Percentiles rank a stretch among this genome's conserved stretches.
Evolutionary conservation across 108 stramenopile genomes (phyloP).

Genomic region (Skeletonema costatum): DNA sequence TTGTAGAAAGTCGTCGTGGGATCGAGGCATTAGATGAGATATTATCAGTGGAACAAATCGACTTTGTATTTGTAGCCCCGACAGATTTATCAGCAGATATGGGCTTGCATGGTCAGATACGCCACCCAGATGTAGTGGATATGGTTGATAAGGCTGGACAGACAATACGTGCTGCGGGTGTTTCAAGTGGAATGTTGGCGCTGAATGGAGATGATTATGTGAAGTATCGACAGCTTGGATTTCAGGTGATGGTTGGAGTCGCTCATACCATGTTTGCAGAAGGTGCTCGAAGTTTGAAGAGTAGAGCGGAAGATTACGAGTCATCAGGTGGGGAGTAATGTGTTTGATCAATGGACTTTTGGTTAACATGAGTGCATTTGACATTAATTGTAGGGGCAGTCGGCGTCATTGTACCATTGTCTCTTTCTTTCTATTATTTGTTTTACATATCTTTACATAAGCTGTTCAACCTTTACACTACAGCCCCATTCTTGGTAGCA

Average conservation of each 20-base stretch:
- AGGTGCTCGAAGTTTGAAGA: slow-evolving; percentile 29
- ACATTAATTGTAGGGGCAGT: no score
- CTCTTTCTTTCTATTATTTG: no score
- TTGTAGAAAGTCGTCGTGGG: slow-evolving; percentile 45
- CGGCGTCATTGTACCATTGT: no score
- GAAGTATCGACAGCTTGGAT: slow-evolving; percentile 34
- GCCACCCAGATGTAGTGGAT: slow-evolving; percentile 38
- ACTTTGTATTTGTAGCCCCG: slow-evolving; percentile 47
- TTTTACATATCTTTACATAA: no score
- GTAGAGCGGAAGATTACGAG: slow-evolving; percentile 4
- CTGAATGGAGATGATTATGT: slow-evolving; percentile 33
- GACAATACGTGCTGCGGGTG: slow-evolving; percentile 15
- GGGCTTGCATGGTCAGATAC: slow-evolving; percentile 49
- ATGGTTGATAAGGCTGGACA: slow-evolving; percentile 35
- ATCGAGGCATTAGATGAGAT: slow-evolving; percentile 41
- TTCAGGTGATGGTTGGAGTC: slow-evolving; percentile 38
- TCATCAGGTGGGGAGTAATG: neutral
- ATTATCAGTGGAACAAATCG: slow-evolving; percentile 33
- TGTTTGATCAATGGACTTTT: no score
- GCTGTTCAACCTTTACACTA: no score
- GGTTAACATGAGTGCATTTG: no score
- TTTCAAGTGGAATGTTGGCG: slow-evolving; percentile 33
- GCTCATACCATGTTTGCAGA: slow-evolving; percentile 42
- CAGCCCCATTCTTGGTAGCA: no score
- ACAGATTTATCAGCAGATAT: slow-evolving; percentile 44